These are phyloP conservation scores for Lolium perenne DNA, from an alignment of 176 grass and related monocot species.

Conservation along the genomic window DNA sequence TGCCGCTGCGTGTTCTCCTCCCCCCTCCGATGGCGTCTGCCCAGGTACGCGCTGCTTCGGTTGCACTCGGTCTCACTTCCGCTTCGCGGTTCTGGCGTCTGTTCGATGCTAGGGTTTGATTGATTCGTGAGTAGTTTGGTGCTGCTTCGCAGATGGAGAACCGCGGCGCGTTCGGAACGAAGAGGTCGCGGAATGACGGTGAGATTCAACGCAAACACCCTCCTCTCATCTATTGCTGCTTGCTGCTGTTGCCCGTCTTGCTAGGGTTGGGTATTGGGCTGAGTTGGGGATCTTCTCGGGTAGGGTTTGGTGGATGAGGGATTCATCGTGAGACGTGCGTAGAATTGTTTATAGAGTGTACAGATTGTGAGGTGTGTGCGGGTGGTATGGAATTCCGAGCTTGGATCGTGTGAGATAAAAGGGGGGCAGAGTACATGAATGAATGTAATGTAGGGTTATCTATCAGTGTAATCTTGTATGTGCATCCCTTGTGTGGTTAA, in stretches of 20 bases:
- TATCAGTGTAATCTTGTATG: not conserved
- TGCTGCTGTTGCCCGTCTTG: not conserved
- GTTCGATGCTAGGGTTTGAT: slow-evolving; percentile 6
- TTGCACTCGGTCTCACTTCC: not conserved
- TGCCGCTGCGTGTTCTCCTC: not conserved
- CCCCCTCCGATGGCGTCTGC: slow-evolving; percentile 56
- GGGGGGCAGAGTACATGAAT: not conserved
- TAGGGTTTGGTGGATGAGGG: not conserved
- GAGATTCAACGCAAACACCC: not conserved
- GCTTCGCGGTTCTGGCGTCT: not conserved
- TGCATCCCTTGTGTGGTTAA: not conserved
- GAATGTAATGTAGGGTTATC: not conserved
- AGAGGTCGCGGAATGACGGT: slow-evolving; percentile 93
- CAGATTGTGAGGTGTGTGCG: not conserved
- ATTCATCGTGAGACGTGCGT: not conserved
- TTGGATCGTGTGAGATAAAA: not conserved
- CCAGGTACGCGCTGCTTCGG: slow-evolving; percentile 49
- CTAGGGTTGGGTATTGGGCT: slow-evolving; percentile 26
- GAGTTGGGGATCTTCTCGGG: not conserved
- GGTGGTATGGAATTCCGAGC: slow-evolving; percentile 6
- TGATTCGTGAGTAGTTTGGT: slow-evolving; percentile 42
- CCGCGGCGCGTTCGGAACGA: slow-evolving; percentile 72
- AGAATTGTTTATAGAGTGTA: not conserved
- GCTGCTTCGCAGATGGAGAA: slow-evolving; percentile 65
- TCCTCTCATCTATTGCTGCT: not conserved